Evolutionary conservation across 768 basidiomycete species (phyloP), one percentile per base, ranked within the genome.

Genomic region (Leucocoprinus leucothites): DNA sequence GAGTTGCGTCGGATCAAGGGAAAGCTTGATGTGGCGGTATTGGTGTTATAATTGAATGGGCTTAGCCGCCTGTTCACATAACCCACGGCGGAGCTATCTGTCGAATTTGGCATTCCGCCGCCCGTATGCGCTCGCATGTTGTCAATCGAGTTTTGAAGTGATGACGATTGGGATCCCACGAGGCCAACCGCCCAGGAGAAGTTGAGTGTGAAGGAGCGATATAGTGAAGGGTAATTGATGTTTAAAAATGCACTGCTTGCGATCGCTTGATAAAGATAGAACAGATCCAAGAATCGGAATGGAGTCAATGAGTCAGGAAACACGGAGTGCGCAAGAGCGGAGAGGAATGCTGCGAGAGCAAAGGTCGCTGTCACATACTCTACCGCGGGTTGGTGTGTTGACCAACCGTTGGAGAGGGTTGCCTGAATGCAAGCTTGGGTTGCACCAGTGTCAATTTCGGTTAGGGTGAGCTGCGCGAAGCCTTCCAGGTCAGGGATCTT

Each of bases 401-500:
- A 90, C 81, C 86, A 86, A 9, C 95, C 95, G 66, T 99, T 99
- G 16, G 91, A 87, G 9, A 98, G 74, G 1, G 94, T 95, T 16
- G 94, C 84, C 68, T 95, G 93, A 7, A 99, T 80, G 63, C 96
- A 99, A 0, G 94, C 92, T 51, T 87, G 91, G 58, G 91, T 76
- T 7, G 82, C 67, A 46, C 88, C 86, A 4, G 91, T 89, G 47
- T 74, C 72, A 28, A 84, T 79, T 58, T 91, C 83, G 2, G 74
- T 81, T 38, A 96, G 77, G 4, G 85, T 80, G 51, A 98, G 72
- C 62, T 93, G 89, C 0, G 85, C 94, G 63, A 82, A 94, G 16
- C 90, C 94, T 67, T 98, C 94, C 4, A 98, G 77, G 69, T 99
- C 91, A 3, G 96, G 96, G 35, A 99, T 87, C 40, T 76, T 72